These are phyloP conservation scores for Naganishia sp. DNA, from an alignment of 1,284 basidiomycete species.

Conservation along the genomic window DNA sequence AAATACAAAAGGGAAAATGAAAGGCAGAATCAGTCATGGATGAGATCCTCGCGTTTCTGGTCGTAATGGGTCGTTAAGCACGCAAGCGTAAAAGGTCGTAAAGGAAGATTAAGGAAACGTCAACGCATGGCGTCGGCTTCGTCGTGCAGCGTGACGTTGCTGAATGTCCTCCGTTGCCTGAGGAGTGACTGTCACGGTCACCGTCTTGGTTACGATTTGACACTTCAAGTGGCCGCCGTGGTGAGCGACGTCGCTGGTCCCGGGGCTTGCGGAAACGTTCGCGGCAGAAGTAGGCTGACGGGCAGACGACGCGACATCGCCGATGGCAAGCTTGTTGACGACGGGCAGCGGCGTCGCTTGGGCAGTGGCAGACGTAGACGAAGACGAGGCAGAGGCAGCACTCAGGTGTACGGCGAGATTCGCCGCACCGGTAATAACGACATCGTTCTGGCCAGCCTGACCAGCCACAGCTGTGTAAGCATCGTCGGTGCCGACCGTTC, in stretches of 20 bases:
- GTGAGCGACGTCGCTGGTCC: neutral
- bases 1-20: neutral
- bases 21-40: no score
- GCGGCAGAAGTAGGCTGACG: neutral
- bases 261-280: neutral
- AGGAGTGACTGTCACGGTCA: conserved; percentile 5
- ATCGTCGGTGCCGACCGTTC: neutral
- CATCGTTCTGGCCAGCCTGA: neutral
- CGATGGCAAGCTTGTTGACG: neutral
- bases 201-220: conserved; percentile 6
- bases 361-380: neutral
- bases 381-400: neutral
- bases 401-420: no score
- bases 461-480: neutral
- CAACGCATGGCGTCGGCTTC: conserved; percentile 13
- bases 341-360: neutral
- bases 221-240: neutral
- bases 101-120: neutral
- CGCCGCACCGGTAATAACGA: neutral
- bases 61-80: neutral
- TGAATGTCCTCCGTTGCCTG: neutral
- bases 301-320: neutral
- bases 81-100: conserved; percentile 1
- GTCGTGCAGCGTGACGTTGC: conserved; percentile 8
- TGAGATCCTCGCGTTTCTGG: neutral